A percentile compares a stretch with the other conserved stretches of the same genome.
Evolutionary conservation across 192 early-diverging fungal genomes (phyloP).

Genomic region (Phycomyces nitens): DNA sequence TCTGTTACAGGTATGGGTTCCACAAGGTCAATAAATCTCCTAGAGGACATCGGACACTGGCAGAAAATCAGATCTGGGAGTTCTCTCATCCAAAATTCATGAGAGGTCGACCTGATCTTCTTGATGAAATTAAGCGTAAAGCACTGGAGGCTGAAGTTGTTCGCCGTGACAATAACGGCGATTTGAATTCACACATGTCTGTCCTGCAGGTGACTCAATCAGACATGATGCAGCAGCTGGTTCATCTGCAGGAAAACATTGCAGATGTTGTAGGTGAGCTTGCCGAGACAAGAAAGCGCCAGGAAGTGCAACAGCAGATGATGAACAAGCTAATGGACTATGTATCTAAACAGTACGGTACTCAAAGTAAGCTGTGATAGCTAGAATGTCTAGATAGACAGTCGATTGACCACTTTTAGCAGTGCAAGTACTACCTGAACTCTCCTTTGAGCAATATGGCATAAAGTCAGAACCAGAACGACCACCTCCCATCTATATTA

Average conservation of each 20-base stretch:
- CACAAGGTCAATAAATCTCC: constrained; percentile 92
- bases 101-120: constrained; percentile 66
- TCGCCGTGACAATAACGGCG: constrained; percentile 71
- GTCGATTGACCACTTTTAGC: neutral
- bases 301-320: constrained; percentile 60
- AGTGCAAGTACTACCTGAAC: constrained; percentile 24
- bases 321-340: constrained; percentile 66
- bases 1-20: constrained; percentile 66
- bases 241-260: constrained; percentile 70
- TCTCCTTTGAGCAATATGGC: constrained; percentile 23
- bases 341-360: constrained; percentile 39
- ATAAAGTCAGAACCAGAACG: constrained; percentile 28
- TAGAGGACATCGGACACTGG: constrained; percentile 75
- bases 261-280: constrained; percentile 68
- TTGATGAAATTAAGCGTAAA: constrained; percentile 91
- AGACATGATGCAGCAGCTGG: constrained; percentile 68
- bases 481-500: constrained; percentile 51
- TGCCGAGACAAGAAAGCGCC: constrained; percentile 63
- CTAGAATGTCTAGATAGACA: neutral
- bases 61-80: constrained; percentile 90
- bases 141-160: constrained; percentile 80
- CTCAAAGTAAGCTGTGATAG: constrained; percentile 15
- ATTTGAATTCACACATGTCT: constrained; percentile 71
- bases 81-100: constrained; percentile 83
- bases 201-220: constrained; percentile 75